phyloP scores from a whole-genome alignment of 495 filamentous ascomycete genomes.

The Aspergillus carlsbadensis region DNA sequence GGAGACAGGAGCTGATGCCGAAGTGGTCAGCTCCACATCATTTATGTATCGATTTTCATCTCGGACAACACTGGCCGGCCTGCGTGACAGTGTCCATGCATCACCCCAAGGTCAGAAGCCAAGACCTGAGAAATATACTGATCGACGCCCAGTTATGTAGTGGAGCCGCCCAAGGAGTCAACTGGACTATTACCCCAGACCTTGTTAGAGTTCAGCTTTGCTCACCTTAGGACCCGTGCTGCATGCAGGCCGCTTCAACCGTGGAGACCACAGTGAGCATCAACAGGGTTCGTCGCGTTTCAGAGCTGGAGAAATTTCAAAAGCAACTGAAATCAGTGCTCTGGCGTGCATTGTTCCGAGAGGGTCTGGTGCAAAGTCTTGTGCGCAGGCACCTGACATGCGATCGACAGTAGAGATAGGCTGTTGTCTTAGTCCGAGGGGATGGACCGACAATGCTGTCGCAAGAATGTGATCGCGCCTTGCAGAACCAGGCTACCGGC shows the following conservation, averaged over 20 bases:
- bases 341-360: slow-evolving; percentile 2
- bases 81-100: slow-evolving; percentile 14
- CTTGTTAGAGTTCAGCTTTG: slow-evolving; percentile 20
- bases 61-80: neutral
- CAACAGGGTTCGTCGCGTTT: neutral
- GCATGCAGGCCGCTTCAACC: slow-evolving; percentile 11
- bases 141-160: slow-evolving; percentile 7
- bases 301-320: neutral
- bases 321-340: slow-evolving; percentile 6
- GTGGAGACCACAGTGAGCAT: slow-evolving; percentile 7
- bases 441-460: neutral
- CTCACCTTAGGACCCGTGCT: slow-evolving; percentile 11
- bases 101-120: slow-evolving; percentile 5
- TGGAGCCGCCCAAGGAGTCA: slow-evolving; percentile 3
- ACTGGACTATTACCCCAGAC: slow-evolving; percentile 16
- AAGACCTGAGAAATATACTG: slow-evolving; percentile 19
- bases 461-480: slow-evolving; percentile 9
- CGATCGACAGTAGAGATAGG: slow-evolving; percentile 2
- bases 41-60: slow-evolving; percentile 18
- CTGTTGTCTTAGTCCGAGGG: neutral
- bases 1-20: neutral
- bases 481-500: slow-evolving; percentile 4
- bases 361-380: neutral
- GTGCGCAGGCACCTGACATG: neutral
- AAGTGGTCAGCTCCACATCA: slow-evolving; percentile 14